Evolutionary conservation across 2,329 filamentous ascomycete genomes (phyloP), one percentile per base, ranked within the genome.

Genomic region (Hymenoscyphus repandus): DNA sequence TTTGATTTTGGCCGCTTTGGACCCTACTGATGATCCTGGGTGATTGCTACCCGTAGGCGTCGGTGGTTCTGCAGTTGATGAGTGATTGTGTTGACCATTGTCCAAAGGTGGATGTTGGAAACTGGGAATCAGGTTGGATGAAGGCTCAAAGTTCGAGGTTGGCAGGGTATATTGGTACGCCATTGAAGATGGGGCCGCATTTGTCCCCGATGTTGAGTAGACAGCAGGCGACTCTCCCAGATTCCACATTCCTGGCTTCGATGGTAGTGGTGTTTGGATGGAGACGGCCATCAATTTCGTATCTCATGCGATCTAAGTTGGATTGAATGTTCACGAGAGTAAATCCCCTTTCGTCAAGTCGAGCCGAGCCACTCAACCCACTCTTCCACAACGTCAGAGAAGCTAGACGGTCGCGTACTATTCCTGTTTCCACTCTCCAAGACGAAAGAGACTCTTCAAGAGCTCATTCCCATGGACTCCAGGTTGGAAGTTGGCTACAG

Each of bases 1-100:
- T 64, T 76, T 77, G 51, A 66, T 54, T 53, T 65, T 65, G 30
- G 57, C 54, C 40, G 61, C 55, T 42, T 64, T 64, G 0, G 58
- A 45, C 32, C 31, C 40, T 30, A 42, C 52, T 34, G 50, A 45
- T 30, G 40, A 46, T 47, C 47, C 53, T 37, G 51, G 51, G 17
- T 57, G 57, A 44, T 58, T 55, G 31, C 54, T 34, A 40, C 44
- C 50, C 34, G 62, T 58, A 39, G 61, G 61, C 40, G 42, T 47
- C 30, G 53, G 53, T 15, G 58, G 57, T 33, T 46, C 51, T 47
- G 52, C 39, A 41, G 50, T 47, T 37, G 62, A 51, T 45, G 57
- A 57, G 41, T 47, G 48, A 42, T 27, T 7, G 22, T 56, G 50
- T 50, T 56, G 58, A 36, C 45, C 31, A 44, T 57, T 55, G 30